Conservation (phyloP, 1,139 yeast species). For the Citeromyces siamensis region DNA sequence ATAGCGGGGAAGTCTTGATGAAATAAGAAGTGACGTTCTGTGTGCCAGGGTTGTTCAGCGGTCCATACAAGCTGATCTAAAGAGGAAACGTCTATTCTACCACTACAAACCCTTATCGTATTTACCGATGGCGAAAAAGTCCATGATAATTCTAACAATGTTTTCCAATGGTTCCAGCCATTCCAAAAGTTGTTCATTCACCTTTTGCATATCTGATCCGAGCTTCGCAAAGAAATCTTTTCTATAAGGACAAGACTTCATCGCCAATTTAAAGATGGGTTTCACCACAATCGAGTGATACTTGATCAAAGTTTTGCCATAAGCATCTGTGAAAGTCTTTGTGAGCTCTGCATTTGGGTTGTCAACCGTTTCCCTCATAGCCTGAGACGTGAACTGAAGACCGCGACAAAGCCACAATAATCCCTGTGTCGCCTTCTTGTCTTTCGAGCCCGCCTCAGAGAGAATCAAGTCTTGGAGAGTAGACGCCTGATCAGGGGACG, state of each 20-base stretch:
- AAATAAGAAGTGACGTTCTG: no score
- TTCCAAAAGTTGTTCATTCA: conserved; percentile 43
- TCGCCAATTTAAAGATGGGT: conserved; percentile 85
- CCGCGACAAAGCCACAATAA: conserved; percentile 83
- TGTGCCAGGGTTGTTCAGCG: no score
- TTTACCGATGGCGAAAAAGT: conserved; percentile 67
- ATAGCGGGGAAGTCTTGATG: no score
- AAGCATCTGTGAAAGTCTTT: conserved; percentile 73
- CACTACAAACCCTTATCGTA: conserved; percentile 62
- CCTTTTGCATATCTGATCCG: conserved; percentile 59
- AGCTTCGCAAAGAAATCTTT: conserved; percentile 73
- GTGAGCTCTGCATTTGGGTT: conserved; percentile 53
- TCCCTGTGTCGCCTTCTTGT: conserved; percentile 81
- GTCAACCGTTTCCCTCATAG: conserved; percentile 69
- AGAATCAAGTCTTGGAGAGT: conserved; percentile 73
- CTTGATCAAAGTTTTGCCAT: conserved; percentile 65
- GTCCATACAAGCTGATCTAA: no score
- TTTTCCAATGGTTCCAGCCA: conserved; percentile 75
- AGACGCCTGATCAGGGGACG: conserved; percentile 47
- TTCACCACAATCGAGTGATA: conserved; percentile 74
- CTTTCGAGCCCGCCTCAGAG: conserved; percentile 43
- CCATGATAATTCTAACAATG: conserved; percentile 62
- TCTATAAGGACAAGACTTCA: conserved; percentile 94
- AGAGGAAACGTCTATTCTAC: neutral
- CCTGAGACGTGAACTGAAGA: conserved; percentile 77